A percentile compares a stretch with the other conserved stretches of the same genome.
These are phyloP conservation scores for Coniferiporia sulphurascens DNA, from an alignment of 1,284 basidiomycete genomes.

Conservation along the genomic window DNA sequence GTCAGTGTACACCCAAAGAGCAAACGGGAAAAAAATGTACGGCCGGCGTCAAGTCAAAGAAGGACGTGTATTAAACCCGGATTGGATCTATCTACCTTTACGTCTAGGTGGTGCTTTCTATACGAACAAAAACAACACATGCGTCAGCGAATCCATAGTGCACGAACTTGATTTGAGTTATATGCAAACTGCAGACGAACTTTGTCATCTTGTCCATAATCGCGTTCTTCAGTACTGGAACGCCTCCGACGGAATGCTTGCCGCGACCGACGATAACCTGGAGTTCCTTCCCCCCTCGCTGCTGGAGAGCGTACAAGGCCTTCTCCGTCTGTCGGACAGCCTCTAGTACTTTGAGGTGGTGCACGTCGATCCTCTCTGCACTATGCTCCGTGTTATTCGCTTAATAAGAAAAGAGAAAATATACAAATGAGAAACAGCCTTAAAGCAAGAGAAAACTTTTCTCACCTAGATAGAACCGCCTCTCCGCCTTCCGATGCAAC, in stretches of 20 bases:
- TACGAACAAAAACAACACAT: constrained; percentile 1
- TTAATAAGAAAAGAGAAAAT: not conserved
- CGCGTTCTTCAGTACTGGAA: constrained; percentile 66
- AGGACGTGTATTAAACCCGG: constrained; percentile 14
- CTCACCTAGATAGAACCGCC: constrained; percentile 7
- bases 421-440: not conserved
- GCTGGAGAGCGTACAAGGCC: constrained; percentile 54
- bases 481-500: constrained; percentile 15
- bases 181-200: constrained; percentile 1
- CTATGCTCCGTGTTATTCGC: constrained; percentile 37
- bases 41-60: not conserved
- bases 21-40: not conserved
- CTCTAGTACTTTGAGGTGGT: constrained; percentile 71
- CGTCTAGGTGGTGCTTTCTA: constrained; percentile 12
- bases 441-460: not conserved
- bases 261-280: constrained; percentile 78
- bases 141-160: not conserved
- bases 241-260: constrained; percentile 62
- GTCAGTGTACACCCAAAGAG: not conserved
- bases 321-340: constrained; percentile 58
- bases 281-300: constrained; percentile 48
- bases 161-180: not conserved
- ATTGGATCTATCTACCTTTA: constrained; percentile 8
- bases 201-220: constrained; percentile 14
- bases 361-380: constrained; percentile 63